Evolutionary conservation across 2,329 filamentous ascomycete species (phyloP).

Genomic region (Botrytis aclada): DNA sequence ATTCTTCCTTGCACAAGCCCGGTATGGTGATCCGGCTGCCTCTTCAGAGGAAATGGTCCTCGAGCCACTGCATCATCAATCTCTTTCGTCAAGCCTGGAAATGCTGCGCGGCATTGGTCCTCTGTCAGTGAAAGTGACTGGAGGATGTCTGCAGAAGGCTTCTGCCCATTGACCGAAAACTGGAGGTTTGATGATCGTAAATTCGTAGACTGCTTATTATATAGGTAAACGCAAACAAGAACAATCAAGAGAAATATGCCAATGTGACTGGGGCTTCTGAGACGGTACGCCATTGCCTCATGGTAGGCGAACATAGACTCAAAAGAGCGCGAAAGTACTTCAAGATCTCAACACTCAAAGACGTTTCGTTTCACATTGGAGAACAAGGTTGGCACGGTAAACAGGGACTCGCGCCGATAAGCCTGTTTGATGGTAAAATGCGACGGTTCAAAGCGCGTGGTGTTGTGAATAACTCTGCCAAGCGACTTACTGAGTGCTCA

Average conservation of each 20-base stretch:
- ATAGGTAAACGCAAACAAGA: conserved; percentile 1
- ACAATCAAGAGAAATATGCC: neutral
- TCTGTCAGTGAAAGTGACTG: conserved; percentile 39
- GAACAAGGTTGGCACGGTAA: conserved; percentile 13
- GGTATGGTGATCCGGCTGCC: conserved; percentile 37
- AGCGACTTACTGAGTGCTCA: neutral
- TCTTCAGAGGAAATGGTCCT: conserved; percentile 44
- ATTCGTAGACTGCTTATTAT: neutral
- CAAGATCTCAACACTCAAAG: neutral
- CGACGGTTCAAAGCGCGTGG: neutral
- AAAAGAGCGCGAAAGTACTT: neutral
- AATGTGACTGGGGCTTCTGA: neutral
- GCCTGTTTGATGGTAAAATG: conserved; percentile 1
- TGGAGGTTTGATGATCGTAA: neutral
- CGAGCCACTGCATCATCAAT: conserved; percentile 46
- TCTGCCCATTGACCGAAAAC: neutral
- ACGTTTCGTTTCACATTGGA: conserved; percentile 6
- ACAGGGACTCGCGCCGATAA: conserved; percentile 15
- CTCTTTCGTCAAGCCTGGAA: conserved; percentile 48
- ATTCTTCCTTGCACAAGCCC: conserved; percentile 46
- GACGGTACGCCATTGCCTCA: conserved; percentile 7
- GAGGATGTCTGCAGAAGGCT: neutral
- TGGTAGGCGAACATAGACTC: neutral
- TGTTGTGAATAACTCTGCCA: neutral
- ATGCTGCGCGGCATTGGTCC: conserved; percentile 44